Percentiles rank a stretch among this genome's conserved stretches.
Conservation (phyloP, 2,329 filamentous ascomycete genomes). For the Acrodontium crateriforme region DNA sequence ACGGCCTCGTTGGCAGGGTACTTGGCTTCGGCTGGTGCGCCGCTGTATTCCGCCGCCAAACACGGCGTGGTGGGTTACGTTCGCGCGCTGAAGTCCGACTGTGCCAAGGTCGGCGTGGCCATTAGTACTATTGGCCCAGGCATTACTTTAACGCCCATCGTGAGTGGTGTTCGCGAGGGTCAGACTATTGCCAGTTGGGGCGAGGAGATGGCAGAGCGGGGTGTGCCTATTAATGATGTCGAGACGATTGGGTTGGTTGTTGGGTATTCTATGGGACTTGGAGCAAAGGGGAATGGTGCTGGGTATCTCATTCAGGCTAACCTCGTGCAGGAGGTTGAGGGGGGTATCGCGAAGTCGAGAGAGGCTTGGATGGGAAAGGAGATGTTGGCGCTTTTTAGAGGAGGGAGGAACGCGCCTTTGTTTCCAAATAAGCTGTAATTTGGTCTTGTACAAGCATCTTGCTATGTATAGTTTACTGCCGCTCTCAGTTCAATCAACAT, state of each 20-base stretch:
- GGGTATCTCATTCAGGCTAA: conserved; percentile 33
- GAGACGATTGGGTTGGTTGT: conserved; percentile 32
- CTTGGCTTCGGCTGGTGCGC: conserved; percentile 33
- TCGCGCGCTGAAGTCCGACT: conserved; percentile 36
- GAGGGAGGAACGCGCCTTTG: conserved; percentile 25
- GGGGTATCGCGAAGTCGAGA: conserved; percentile 31
- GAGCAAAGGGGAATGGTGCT: conserved; percentile 30
- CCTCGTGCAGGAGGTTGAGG: conserved; percentile 28
- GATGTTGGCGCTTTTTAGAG: conserved; percentile 35
- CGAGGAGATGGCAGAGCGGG: conserved; percentile 28
- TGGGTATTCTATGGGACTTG: conserved; percentile 31
- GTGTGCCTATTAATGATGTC: conserved; percentile 35
- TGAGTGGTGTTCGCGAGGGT: conserved; percentile 21
- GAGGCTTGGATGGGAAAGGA: conserved; percentile 37
- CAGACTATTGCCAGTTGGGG: conserved; percentile 28
- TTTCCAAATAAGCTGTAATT: conserved; percentile 19
- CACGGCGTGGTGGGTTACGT: conserved; percentile 38
- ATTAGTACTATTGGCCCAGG: conserved; percentile 35
- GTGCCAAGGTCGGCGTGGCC: conserved; percentile 30
- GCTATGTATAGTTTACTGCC: no score
- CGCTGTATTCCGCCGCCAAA: conserved; percentile 36
- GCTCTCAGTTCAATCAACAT: no score
- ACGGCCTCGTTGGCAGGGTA: conserved; percentile 38
- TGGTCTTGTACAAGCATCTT: no score
- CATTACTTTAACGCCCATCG: conserved; percentile 35